Conservation (phyloP, 768 basidiomycete species). For the Termitomyces sp. region DNA sequence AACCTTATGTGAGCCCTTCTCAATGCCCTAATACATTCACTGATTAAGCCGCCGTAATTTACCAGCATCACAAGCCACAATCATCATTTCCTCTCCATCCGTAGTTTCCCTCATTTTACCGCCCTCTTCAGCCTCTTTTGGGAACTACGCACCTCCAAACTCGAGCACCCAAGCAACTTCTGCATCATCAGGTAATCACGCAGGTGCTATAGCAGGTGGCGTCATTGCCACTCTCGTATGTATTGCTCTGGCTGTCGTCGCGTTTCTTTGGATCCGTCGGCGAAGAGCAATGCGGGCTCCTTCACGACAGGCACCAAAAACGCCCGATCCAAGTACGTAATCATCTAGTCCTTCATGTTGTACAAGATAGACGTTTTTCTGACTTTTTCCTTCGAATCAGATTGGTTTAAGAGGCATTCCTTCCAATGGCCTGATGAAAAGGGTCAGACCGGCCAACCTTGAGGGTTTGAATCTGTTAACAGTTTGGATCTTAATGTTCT, state of each 20-base stretch:
- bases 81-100: not conserved
- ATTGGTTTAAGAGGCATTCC: not conserved
- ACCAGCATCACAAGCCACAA: not conserved
- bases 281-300: conserved; percentile 8
- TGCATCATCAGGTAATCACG: not conserved
- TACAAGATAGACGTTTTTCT: too few relatives aligned
- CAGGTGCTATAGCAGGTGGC: conserved; percentile 17
- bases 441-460: not conserved
- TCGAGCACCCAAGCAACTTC: not conserved
- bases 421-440: not conserved
- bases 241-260: conserved; percentile 6
- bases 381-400: not conserved
- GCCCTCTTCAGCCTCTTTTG: not conserved
- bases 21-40: not conserved
- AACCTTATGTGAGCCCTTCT: conserved; percentile 1
- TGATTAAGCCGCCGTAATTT: too few relatives aligned
- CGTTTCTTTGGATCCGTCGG: conserved; percentile 8
- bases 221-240: conserved; percentile 13
- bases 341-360: not conserved
- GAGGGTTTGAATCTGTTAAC: not conserved
- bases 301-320: not conserved
- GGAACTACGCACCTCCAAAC: not conserved
- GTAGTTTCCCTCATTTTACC: not conserved
- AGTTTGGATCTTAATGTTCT: not conserved
- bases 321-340: conserved; percentile 7